Conservation (phyloP, 805 yeast species). For the Nakazawaea ambrosiae region DNA sequence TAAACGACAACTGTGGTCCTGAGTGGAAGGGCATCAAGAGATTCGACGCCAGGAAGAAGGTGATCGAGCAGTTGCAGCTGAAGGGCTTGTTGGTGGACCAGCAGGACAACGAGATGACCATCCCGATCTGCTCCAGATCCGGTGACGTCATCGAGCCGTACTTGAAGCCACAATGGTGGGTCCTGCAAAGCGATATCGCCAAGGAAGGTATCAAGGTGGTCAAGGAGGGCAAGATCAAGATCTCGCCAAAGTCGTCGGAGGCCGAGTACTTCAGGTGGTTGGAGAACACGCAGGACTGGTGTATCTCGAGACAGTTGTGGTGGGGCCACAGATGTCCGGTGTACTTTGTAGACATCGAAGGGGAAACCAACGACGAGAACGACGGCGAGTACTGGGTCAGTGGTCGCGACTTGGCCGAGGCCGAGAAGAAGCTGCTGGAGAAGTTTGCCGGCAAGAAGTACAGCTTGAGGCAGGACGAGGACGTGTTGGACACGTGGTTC, state of each 20-base stretch:
- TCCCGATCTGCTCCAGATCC: slow-evolving; percentile 92
- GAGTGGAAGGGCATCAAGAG: slow-evolving; percentile 88
- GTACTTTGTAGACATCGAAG: slow-evolving; percentile 79
- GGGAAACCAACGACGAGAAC: slow-evolving; percentile 51
- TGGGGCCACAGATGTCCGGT: slow-evolving; percentile 99
- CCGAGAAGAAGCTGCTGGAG: slow-evolving; percentile 68
- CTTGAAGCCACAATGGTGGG: slow-evolving; percentile 99
- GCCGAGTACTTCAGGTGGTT: slow-evolving; percentile 94
- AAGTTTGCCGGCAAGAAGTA: slow-evolving; percentile 66
- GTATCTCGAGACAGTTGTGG: slow-evolving; percentile 88
- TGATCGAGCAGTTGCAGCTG: slow-evolving; percentile 72
- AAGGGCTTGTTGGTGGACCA: slow-evolving; percentile 76
- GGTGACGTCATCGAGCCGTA: slow-evolving; percentile 96
- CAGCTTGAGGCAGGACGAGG: slow-evolving; percentile 91
- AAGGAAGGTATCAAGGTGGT: slow-evolving; percentile 81
- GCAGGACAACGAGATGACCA: slow-evolving; percentile 90
- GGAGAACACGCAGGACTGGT: slow-evolving; percentile 97
- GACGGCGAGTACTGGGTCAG: slow-evolving; percentile 85
- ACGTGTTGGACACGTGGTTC: slow-evolving; percentile 98
- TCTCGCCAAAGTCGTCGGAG: slow-evolving; percentile 85
- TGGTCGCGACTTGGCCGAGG: slow-evolving; percentile 79
- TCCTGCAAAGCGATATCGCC: slow-evolving; percentile 84
- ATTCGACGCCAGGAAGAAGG: slow-evolving; percentile 85
- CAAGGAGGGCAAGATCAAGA: slow-evolving; percentile 68
- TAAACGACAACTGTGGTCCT: slow-evolving; percentile 85